phyloP scores from a whole-genome alignment of 495 filamentous ascomycete species.

The Xylaria castorea region DNA sequence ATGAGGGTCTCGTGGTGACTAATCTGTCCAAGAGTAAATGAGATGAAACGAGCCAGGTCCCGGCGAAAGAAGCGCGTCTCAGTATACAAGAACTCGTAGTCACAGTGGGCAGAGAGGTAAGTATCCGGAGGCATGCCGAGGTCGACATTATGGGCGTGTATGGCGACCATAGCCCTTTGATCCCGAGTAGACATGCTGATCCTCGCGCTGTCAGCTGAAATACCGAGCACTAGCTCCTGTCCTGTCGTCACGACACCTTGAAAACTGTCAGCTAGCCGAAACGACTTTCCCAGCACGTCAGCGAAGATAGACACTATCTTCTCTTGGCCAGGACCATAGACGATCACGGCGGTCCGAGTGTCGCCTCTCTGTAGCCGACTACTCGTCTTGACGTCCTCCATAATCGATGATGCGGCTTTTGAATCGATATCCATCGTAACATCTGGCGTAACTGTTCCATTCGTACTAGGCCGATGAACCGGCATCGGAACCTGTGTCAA shows the following conservation, averaged over 20 bases:
- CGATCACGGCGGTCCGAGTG: conserved; percentile 63
- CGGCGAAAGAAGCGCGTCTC: conserved; percentile 72
- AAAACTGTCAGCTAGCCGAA: conserved; percentile 61
- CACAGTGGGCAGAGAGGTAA: conserved; percentile 66
- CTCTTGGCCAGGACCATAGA: conserved; percentile 67
- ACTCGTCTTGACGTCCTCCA: conserved; percentile 39
- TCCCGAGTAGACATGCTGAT: conserved; percentile 59
- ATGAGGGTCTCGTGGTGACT: conserved; percentile 75
- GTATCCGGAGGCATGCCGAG: conserved; percentile 70
- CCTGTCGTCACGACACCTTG: conserved; percentile 56
- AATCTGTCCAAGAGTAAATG: conserved; percentile 77
- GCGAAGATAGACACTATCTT: conserved; percentile 71
- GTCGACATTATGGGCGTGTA: conserved; percentile 77
- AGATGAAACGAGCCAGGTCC: conserved; percentile 77
- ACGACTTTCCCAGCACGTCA: conserved; percentile 71
- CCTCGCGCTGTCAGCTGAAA: conserved; percentile 60
- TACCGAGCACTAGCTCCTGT: conserved; percentile 64
- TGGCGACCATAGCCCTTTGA: conserved; percentile 60
- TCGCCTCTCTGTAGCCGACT: conserved; percentile 53
- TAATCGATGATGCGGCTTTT: conserved; percentile 31
- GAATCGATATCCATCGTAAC: conserved; percentile 42
- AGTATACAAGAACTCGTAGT: conserved; percentile 86
- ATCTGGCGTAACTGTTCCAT: conserved; percentile 32
- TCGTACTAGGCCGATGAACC: conserved; percentile 42
- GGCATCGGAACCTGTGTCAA: conserved; percentile 46